Base-by-base conservation (phyloP, 2,329 filamentous ascomycete species). In the Penicillium polonicum region DNA sequence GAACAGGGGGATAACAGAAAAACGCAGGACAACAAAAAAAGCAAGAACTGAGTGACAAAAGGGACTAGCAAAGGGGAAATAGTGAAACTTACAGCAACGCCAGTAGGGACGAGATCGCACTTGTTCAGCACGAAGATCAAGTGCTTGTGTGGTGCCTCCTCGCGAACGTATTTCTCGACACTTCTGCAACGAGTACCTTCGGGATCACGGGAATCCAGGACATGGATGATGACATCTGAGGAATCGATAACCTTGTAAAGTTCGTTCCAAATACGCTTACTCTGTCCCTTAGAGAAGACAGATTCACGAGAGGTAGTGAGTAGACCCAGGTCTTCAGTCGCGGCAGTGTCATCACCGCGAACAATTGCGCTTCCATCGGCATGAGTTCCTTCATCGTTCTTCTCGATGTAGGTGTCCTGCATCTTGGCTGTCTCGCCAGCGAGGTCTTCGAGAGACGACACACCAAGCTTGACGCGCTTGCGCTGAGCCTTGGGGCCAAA, bases 251-350 rank as follows among this genome's bases (percentile, higher is more conserved):
- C 92, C 78, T 96, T 95, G 82, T 94, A 89, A 43, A 97, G 79
- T 74, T 99, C 93, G 77, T 97, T 97, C 92, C 91, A 96, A 66
- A 96, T 96, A 65, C 94, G 85, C 78, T 96, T 96, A 70, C 88
- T 93, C 75, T 96, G 92, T 19, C 94, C 94, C 78, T 97, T 97
- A 67, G 85, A 88, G 77, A 97, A 97, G 59, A 97, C 90, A 39
- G 92, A 88, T 72, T 93, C 90, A 65, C 87, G 83, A n/a, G 89
- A 87, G 68, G 85, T 84, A 7, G 85, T 81, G 15, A 64, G 58
- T 12, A 54, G 58, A 42, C 55, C 61, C 55, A 76, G 71, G 36
- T 79, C 76, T 27, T 76, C 53, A 2, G 0, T 74, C 1, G 66
- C 65, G 38, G 79, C 76, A 57, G 73, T 70, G 7, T 80, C 79